Evolutionary conservation across 179 eudicot species (phyloP).

Genomic region (Camellia oleifera): DNA sequence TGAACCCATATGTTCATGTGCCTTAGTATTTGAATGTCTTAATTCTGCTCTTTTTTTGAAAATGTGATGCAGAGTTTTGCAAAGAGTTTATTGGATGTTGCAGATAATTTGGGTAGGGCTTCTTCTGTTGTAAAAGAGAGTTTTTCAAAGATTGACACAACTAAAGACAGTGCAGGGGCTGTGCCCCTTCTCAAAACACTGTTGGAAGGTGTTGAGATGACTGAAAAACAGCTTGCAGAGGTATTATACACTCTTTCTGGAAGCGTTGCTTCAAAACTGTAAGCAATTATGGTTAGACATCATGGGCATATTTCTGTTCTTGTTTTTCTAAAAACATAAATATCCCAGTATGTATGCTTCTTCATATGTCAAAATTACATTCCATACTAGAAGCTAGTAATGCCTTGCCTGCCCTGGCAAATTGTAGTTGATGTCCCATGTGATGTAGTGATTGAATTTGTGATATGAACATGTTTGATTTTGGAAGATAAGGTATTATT

Average conservation of each 20-base stretch:
- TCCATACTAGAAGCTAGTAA: not conserved
- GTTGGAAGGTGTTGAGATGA: slow-evolving; percentile 98
- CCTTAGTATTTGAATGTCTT: slow-evolving; percentile 1
- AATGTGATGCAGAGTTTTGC: slow-evolving; percentile 70
- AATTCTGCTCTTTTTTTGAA: not conserved
- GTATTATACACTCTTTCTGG: slow-evolving; percentile 25
- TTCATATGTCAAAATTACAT: not conserved
- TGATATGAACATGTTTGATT: not conserved
- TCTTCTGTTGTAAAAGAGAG: slow-evolving; percentile 77
- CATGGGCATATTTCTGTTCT: no score
- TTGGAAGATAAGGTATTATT: not conserved
- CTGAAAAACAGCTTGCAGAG: slow-evolving; percentile 95
- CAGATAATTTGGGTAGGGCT: slow-evolving; percentile 90
- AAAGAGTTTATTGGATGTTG: slow-evolving; percentile 92
- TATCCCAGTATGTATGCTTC: not conserved
- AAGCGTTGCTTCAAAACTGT: not conserved
- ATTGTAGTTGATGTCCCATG: not conserved
- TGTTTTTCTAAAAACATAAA: no score
- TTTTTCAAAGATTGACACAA: slow-evolving; percentile 70
- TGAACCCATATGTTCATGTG: not conserved
- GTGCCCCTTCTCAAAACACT: slow-evolving; percentile 77
- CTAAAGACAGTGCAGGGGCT: slow-evolving; percentile 69
- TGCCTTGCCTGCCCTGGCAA: not conserved
- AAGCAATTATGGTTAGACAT: not conserved
- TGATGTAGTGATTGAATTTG: not conserved